These are phyloP conservation scores for Fonsecaea nubica DNA, from an alignment of 2,329 filamentous ascomycete species.

Conservation along the genomic window DNA sequence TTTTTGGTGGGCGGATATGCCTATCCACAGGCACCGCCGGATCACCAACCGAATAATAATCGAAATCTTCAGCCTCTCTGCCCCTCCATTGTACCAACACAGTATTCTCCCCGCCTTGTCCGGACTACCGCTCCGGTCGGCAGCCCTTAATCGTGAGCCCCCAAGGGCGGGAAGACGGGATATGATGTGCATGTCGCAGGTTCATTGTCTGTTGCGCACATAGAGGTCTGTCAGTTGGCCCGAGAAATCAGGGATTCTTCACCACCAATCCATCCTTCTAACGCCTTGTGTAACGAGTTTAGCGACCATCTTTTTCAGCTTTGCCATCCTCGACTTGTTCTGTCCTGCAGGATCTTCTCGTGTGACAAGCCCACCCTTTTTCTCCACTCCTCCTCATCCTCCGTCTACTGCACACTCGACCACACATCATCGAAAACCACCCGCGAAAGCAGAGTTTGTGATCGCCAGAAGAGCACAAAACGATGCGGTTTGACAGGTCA, in stretches of 20 bases:
- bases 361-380: conserved; percentile 14
- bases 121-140: conserved; percentile 3
- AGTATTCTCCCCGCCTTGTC: background rate
- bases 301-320: background rate
- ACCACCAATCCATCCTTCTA: background rate
- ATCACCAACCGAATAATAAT: background rate
- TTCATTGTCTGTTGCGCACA: background rate
- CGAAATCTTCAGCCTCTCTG: background rate
- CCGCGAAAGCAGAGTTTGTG: conserved; percentile 13
- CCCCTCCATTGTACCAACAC: background rate
- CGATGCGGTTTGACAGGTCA: conserved; percentile 30
- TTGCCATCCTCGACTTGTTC: background rate
- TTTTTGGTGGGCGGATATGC: background rate
- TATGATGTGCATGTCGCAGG: conserved; percentile 5
- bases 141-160: conserved; percentile 2
- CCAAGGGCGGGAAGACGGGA: conserved; percentile 2
- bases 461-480: conserved; percentile 9
- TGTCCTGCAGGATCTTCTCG: background rate
- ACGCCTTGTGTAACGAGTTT: background rate
- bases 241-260: background rate
- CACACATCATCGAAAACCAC: conserved; percentile 4
- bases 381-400: conserved; percentile 5
- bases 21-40: background rate
- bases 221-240: background rate
- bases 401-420: background rate